A percentile compares a stretch with the other conserved stretches of the same genome.
These are phyloP conservation scores for Pythium dissotocum DNA, from an alignment of 352 stramenopile species.

Conservation along the genomic window DNA sequence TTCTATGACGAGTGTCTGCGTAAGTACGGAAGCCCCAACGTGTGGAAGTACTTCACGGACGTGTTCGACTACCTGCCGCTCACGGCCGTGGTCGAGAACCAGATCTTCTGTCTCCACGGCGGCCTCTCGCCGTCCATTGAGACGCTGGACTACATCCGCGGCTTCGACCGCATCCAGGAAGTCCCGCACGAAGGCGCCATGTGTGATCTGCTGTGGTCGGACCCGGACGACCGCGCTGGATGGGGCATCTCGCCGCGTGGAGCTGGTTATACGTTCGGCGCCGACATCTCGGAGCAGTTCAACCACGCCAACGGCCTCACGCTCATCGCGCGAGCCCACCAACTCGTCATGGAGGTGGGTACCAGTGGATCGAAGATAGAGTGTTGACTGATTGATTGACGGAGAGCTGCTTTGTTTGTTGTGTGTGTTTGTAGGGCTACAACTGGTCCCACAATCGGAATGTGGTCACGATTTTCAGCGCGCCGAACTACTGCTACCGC, in stretches of 20 bases:
- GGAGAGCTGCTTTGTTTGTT: background rate
- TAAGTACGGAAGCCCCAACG: conserved; percentile 95
- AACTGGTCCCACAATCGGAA: conserved; percentile 96
- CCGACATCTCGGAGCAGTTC: conserved; percentile 92
- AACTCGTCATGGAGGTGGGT: conserved; percentile 95
- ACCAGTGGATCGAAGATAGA: background rate
- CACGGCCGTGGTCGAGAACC: conserved; percentile 94
- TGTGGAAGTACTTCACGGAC: conserved; percentile 83
- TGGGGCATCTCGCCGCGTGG: conserved; percentile 95
- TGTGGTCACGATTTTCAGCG: conserved; percentile 98
- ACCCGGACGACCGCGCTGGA: conserved; percentile 93
- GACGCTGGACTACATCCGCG: conserved; percentile 93
- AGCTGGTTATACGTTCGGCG: conserved; percentile 93
- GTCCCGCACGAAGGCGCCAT: conserved; percentile 97
- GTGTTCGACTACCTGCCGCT: conserved; percentile 96
- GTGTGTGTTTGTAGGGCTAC: conserved; percentile 58
- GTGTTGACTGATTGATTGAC: conserved; percentile 2
- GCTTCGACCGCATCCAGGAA: conserved; percentile 95
- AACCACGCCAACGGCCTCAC: conserved; percentile 93
- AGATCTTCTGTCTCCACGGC: conserved; percentile 89
- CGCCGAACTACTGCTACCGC: conserved; percentile 99
- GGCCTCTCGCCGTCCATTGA: conserved; percentile 88
- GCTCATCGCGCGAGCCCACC: conserved; percentile 93
- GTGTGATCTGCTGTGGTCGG: conserved; percentile 98
- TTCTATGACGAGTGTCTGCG: conserved; percentile 99